Conservation (phyloP, 495 filamentous ascomycete genomes). For the Lasiosphaeria miniovina region DNA sequence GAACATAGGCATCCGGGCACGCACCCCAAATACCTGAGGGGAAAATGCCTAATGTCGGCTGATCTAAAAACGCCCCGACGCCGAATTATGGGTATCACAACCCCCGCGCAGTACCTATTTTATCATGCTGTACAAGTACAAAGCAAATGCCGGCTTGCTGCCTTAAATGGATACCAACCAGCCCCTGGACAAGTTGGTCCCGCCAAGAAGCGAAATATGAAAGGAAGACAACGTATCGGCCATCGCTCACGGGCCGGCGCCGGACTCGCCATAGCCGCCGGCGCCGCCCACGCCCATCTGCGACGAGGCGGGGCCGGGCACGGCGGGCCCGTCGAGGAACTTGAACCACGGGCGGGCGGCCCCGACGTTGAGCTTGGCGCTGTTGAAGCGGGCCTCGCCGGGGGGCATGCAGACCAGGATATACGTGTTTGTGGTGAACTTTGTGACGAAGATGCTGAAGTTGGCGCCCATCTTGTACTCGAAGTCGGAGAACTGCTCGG, state of each 20-base stretch:
- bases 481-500: constrained; percentile 53
- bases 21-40: no score
- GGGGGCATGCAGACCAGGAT: constrained; percentile 87
- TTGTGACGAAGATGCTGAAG: constrained; percentile 89
- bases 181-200: neutral
- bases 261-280: neutral
- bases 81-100: constrained; percentile 20
- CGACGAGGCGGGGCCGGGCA: constrained; percentile 1
- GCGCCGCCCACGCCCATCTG: neutral
- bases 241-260: neutral
- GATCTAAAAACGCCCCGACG: constrained; percentile 17
- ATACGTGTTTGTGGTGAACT: constrained; percentile 95
- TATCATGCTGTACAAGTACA: neutral
- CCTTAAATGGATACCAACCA: neutral
- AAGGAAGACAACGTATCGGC: neutral
- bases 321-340: constrained; percentile 44
- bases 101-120: neutral
- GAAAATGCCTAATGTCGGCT: constrained; percentile 1
- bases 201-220: neutral
- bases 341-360: constrained; percentile 79
- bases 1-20: no score
- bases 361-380: constrained; percentile 82
- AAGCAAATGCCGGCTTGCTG: neutral
- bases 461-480: constrained; percentile 54
- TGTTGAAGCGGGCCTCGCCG: constrained; percentile 82